Evolutionary conservation across 176 grass and related monocot genomes (phyloP).

Genomic region (Avena atlantica): DNA sequence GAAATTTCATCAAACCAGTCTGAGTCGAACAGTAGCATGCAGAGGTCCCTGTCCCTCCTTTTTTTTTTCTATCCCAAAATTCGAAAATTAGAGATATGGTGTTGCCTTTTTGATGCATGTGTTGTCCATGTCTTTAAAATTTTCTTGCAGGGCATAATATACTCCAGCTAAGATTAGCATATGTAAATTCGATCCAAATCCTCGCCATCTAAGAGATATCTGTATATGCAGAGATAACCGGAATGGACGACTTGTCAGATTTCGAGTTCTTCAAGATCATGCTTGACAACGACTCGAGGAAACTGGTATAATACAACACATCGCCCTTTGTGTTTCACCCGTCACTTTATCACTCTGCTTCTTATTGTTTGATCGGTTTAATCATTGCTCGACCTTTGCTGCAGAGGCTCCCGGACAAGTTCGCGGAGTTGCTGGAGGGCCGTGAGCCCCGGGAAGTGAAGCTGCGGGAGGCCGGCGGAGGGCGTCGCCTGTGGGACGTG

Average conservation of each 20-base stretch:
- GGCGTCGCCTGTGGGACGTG: background rate
- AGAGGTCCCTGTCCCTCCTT: too few relatives aligned
- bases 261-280: background rate
- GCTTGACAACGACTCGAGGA: background rate
- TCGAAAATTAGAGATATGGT: too few relatives aligned
- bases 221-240: background rate
- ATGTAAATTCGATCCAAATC: too few relatives aligned
- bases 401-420: conserved; percentile 45
- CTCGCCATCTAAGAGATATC: too few relatives aligned
- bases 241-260: background rate
- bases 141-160: too few relatives aligned
- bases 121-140: too few relatives aligned
- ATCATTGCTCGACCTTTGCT: too few relatives aligned
- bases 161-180: too few relatives aligned
- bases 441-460: conserved; percentile 36
- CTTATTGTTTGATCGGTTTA: background rate
- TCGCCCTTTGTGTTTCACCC: background rate
- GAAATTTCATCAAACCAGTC: too few relatives aligned
- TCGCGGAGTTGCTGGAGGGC: background rate
- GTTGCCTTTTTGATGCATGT: too few relatives aligned
- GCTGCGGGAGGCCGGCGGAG: conserved; percentile 17
- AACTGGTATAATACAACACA: background rate
- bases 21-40: too few relatives aligned
- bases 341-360: background rate
- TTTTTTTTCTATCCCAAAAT: too few relatives aligned